Conservation (phyloP, 768 basidiomycete species). For the Thelephora aurantiotincta region DNA sequence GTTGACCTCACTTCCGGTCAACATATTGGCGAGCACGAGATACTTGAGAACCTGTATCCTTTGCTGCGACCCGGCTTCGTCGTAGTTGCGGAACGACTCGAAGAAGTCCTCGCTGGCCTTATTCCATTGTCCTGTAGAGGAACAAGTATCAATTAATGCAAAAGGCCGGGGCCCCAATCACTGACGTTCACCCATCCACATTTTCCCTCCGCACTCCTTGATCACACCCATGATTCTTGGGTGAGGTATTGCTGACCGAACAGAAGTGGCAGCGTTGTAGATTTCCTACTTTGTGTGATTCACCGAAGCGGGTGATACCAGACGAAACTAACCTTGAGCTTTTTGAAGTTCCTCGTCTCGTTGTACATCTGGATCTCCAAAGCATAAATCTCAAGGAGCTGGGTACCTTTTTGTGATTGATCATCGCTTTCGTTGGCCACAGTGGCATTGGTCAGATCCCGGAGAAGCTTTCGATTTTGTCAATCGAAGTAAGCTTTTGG, state of each 20-base stretch:
- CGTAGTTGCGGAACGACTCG: constrained; percentile 97
- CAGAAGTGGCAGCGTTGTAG: constrained; percentile 86
- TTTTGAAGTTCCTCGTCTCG: constrained; percentile 90
- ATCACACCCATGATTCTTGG: constrained; percentile 98
- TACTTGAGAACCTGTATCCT: constrained; percentile 98
- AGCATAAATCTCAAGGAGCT: constrained; percentile 92
- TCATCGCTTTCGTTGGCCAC: constrained; percentile 54
- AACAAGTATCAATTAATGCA: not conserved
- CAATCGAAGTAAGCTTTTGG: not conserved
- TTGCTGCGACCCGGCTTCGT: constrained; percentile 94
- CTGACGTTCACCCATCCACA: constrained; percentile 99
- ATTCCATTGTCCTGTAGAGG: constrained; percentile 77
- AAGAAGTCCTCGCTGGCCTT: constrained; percentile 97
- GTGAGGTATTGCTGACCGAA: constrained; percentile 94
- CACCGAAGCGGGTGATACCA: too few species aligned
- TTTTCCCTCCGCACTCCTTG: constrained; percentile 98
- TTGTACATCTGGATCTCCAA: constrained; percentile 99
- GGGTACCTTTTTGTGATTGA: constrained; percentile 87
- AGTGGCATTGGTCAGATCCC: constrained; percentile 61
- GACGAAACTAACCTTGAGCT: constrained; percentile 61
- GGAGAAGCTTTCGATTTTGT: constrained; percentile 40
- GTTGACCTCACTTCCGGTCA: constrained; percentile 96
- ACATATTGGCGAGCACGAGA: constrained; percentile 93
- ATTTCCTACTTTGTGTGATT: constrained; percentile 51
- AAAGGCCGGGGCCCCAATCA: not conserved